Percentiles rank a stretch among this genome's conserved stretches.
Conservation (phyloP, 2,329 filamentous ascomycete genomes). For the Lasiodiplodia citricola region DNA sequence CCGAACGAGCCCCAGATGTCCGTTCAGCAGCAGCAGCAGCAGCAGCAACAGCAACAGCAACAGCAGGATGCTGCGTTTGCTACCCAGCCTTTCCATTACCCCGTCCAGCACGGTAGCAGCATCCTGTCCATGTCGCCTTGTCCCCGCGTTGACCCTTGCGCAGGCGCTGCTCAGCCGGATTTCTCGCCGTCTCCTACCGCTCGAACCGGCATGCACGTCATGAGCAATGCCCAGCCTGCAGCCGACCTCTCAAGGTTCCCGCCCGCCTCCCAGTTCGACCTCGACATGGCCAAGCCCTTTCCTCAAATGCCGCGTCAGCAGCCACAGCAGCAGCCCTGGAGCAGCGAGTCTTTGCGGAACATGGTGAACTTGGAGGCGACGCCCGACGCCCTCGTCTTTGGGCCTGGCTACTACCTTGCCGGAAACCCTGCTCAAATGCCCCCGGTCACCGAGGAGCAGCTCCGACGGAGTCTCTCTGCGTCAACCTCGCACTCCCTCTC, state of each 20-base stretch:
- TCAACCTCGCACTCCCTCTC: slow-evolving; percentile 22
- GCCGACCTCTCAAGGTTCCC: slow-evolving; percentile 7
- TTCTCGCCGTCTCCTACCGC: slow-evolving; percentile 12
- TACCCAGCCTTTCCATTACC: slow-evolving; percentile 1
- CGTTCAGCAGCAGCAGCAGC: slow-evolving; percentile 1
- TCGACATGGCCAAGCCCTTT: slow-evolving; percentile 8
- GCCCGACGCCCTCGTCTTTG: slow-evolving; percentile 20
- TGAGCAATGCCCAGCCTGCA: not conserved
- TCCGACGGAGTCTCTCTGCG: slow-evolving; percentile 21
- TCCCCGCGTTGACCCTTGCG: slow-evolving; percentile 1
- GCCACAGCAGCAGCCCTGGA: slow-evolving; percentile 18
- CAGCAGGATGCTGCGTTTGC: slow-evolving; percentile 5
- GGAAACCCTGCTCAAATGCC: not conserved
- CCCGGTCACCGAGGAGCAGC: slow-evolving; percentile 20
- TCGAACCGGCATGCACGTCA: slow-evolving; percentile 12
- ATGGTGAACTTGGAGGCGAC: slow-evolving; percentile 23
- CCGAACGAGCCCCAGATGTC: not conserved
- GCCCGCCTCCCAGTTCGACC: slow-evolving; percentile 10
- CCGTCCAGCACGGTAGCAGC: slow-evolving; percentile 5
- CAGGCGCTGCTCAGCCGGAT: not conserved
- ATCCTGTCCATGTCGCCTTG: not conserved
- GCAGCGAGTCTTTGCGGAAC: slow-evolving; percentile 12
- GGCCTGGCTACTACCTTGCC: slow-evolving; percentile 14
- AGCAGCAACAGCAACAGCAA: not conserved
- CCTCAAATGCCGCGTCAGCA: slow-evolving; percentile 7